A percentile compares a stretch with the other conserved stretches of the same genome.
Conservation (phyloP, 371 early-diverging fungal genomes). For the Parasitella parasitica region DNA sequence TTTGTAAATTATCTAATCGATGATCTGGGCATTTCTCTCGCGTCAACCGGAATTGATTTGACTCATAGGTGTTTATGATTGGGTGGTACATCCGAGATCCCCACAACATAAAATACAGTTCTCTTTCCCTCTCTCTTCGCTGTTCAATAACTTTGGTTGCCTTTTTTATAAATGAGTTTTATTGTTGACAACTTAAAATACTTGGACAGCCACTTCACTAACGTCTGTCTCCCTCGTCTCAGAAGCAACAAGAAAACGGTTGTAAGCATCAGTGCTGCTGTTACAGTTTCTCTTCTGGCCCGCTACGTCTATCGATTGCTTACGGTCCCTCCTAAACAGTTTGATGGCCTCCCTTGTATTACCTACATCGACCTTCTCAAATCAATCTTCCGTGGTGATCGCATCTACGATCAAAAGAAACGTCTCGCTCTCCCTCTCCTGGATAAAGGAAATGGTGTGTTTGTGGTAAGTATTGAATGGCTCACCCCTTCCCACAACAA, state of each 20-base stretch:
- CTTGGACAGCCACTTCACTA: neutral
- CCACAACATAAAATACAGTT: neutral
- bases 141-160: too few species aligned
- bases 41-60: neutral
- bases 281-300: neutral
- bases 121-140: too few species aligned
- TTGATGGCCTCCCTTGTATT: slow-evolving; percentile 2
- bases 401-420: neutral
- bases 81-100: neutral
- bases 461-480: slow-evolving; percentile 9
- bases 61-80: neutral
- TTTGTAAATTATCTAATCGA: too few species aligned
- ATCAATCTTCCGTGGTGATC: neutral
- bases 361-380: slow-evolving; percentile 3
- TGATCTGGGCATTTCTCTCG: too few species aligned
- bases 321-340: slow-evolving; percentile 2
- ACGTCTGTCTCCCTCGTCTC: neutral
- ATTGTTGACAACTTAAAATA: neutral
- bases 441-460: slow-evolving; percentile 10
- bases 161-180: neutral
- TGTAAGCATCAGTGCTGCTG: slow-evolving; percentile 1
- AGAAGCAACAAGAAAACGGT: neutral
- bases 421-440: neutral
- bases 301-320: neutral
- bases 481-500: too few species aligned